These are phyloP conservation scores for Talaromyces sp. DNA, from an alignment of 2,329 filamentous ascomycete species.

Conservation along the genomic window DNA sequence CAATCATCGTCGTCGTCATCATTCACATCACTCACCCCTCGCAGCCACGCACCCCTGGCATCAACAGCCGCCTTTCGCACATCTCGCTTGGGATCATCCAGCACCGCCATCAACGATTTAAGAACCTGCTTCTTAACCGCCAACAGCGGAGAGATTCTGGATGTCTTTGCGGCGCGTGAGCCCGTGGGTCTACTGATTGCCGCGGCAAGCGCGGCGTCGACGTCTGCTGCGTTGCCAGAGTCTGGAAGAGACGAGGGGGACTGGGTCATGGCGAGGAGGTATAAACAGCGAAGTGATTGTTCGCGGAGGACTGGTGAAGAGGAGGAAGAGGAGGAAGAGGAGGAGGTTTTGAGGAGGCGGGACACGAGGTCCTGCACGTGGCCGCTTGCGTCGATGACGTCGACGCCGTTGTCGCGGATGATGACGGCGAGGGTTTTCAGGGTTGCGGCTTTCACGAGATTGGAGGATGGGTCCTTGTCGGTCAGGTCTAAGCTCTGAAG, in stretches of 20 bases:
- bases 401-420: constrained; percentile 51
- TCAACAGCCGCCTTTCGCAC: constrained; percentile 59
- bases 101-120: constrained; percentile 46
- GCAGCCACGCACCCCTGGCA: constrained; percentile 56
- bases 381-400: constrained; percentile 46
- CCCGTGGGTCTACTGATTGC: constrained; percentile 5
- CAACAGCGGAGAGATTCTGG: constrained; percentile 43
- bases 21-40: constrained; percentile 53
- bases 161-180: constrained; percentile 6
- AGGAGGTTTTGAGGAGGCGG: constrained; percentile 47
- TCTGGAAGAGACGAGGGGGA: constrained; percentile 14
- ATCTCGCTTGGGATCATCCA: constrained; percentile 60
- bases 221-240: background rate
- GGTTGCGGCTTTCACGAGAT: constrained; percentile 55
- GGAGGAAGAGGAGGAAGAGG: background rate
- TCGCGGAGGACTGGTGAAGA: constrained; percentile 22
- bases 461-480: background rate
- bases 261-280: constrained; percentile 29
- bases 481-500: constrained; percentile 55
- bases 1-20: constrained; percentile 45
- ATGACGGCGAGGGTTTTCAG: constrained; percentile 55
- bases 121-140: constrained; percentile 54
- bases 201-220: constrained; percentile 3
- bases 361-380: constrained; percentile 54
- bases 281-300: constrained; percentile 33